A percentile compares a stretch with the other conserved stretches of the same genome.
phyloP scores from a whole-genome alignment of 768 basidiomycete genomes.

The Phanerochaete carnosa region DNA sequence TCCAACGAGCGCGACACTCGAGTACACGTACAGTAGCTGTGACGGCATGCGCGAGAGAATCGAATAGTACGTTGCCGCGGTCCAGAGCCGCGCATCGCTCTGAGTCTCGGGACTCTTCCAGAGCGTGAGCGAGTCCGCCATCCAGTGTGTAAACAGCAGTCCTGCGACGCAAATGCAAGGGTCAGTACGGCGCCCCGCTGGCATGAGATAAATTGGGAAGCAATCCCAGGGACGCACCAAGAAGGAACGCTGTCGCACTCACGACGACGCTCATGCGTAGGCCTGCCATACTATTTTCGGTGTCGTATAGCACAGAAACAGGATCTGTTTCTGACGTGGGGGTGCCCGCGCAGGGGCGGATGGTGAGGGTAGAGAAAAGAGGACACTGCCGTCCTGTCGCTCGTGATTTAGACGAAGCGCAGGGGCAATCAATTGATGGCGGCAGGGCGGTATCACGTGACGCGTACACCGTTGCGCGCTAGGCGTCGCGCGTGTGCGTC shows the following conservation, averaged over 20 bases:
- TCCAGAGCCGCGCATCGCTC: conserved; percentile 83
- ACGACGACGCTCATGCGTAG: conserved; percentile 73
- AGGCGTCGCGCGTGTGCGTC: not conserved
- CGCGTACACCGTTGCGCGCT: not conserved
- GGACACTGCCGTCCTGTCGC: not conserved
- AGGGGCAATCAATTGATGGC: conserved; percentile 2
- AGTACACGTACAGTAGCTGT: conserved; percentile 53
- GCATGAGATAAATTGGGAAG: not conserved
- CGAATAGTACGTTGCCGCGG: conserved; percentile 78
- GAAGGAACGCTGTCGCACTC: conserved; percentile 74
- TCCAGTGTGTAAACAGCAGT: conserved; percentile 85
- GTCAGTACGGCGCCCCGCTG: not conserved
- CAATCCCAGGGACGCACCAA: conserved; percentile 45
- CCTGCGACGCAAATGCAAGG: conserved; percentile 39
- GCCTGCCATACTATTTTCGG: conserved; percentile 47
- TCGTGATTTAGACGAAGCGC: conserved; percentile 13
- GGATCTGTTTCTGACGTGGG: not conserved
- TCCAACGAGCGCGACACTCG: conserved; percentile 54
- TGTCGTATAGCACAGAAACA: not conserved
- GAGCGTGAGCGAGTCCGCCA: conserved; percentile 86
- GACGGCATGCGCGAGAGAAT: conserved; percentile 66
- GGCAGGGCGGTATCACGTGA: not conserved
- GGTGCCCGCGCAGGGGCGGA: conserved; percentile 2
- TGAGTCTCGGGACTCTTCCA: conserved; percentile 74
- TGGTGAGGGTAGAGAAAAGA: not conserved